Base-by-base conservation (phyloP, 495 filamentous ascomycete species). In the Parathielavia hyrcaniae region DNA sequence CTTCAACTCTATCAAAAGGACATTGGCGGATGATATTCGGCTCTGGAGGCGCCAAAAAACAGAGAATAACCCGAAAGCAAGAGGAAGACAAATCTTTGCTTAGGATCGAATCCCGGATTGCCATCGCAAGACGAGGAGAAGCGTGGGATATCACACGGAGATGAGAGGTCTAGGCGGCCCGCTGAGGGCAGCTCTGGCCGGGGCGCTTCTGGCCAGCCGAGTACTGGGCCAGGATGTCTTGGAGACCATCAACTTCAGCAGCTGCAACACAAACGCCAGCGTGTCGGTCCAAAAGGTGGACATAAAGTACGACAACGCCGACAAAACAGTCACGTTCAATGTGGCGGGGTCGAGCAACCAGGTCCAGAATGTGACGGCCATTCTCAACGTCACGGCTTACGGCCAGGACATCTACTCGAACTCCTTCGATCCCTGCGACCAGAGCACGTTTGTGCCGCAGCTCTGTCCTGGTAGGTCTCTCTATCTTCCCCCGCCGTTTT, bases 321-420 rank as follows among this genome's bases (percentile, higher is more conserved):
- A 84, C 51, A 84, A 86, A 61, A 77, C 79, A 54, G 79, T 98
- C 22, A 77, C 76, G 19, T 97, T 97, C 76, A 84, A 98, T 67
- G 81, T 97, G 39, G 82, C 84, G 53, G 93, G 92, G 47, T 85
- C 82, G 49, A 96, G 87, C 65, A 69, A 71, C 53, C 80, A 79
- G 66, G 72, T 79, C 50, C 87, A 93, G 71, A 92, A 95, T 63
- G 90, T 98, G 44, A 87, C 81, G 55, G 91, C 90, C 9, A 69
- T 79, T 16, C 73, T 98, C 50, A 82, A 82, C 44, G 88, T 97
- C 40, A 88, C 80, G 34, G 93, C 93, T 10, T 97, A 97, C 62
- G 93, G 93, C 52, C 84, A 83, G 48, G 68, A 90, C 61, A 79
- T 97, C 23, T 97, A 96, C 71, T 75, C 78, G 14, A 89, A 87